Conservation (phyloP, 2,329 filamentous ascomycete genomes). For the Penicillium digitatum region DNA sequence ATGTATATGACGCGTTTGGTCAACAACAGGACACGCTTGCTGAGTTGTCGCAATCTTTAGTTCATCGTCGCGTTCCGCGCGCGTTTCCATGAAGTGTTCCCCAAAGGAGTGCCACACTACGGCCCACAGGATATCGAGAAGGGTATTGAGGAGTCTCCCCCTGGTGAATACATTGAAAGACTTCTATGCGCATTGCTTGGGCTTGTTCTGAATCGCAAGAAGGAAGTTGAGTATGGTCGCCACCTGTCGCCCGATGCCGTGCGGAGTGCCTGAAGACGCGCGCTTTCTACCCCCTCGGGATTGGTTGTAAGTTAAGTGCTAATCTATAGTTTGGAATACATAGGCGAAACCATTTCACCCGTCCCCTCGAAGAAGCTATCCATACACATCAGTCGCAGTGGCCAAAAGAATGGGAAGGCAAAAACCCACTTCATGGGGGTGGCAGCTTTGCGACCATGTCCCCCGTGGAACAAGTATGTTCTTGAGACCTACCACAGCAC, state of each 20-base stretch:
- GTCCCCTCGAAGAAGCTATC: slow-evolving; percentile 90
- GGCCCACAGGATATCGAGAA: slow-evolving; percentile 93
- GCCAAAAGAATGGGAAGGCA: slow-evolving; percentile 75
- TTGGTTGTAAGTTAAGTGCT: slow-evolving; percentile 27
- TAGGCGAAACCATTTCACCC: slow-evolving; percentile 86
- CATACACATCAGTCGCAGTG: slow-evolving; percentile 82
- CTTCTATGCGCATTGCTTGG: slow-evolving; percentile 85
- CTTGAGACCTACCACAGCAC: slow-evolving; percentile 1
- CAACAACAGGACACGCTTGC: slow-evolving; percentile 30
- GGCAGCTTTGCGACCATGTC: slow-evolving; percentile 78
- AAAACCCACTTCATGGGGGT: slow-evolving; percentile 77
- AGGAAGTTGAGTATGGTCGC: slow-evolving; percentile 86
- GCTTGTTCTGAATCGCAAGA: slow-evolving; percentile 91
- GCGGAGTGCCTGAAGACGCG: slow-evolving; percentile 9
- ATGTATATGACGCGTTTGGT: slow-evolving; percentile 27
- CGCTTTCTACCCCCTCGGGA: slow-evolving; percentile 2
- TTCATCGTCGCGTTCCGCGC: slow-evolving; percentile 98
- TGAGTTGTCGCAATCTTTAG: slow-evolving; percentile 49
- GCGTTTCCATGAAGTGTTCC: slow-evolving; percentile 85
- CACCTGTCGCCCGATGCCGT: slow-evolving; percentile 21
- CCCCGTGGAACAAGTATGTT: slow-evolving; percentile 70
- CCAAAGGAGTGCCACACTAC: slow-evolving; percentile 80
- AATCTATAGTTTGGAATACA: slow-evolving; percentile 19
- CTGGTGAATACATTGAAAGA: slow-evolving; percentile 79
- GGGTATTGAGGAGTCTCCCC: slow-evolving; percentile 71